phyloP scores from a whole-genome alignment of 805 yeast species.

The Zygosaccharomyces kombuchaensis region DNA sequence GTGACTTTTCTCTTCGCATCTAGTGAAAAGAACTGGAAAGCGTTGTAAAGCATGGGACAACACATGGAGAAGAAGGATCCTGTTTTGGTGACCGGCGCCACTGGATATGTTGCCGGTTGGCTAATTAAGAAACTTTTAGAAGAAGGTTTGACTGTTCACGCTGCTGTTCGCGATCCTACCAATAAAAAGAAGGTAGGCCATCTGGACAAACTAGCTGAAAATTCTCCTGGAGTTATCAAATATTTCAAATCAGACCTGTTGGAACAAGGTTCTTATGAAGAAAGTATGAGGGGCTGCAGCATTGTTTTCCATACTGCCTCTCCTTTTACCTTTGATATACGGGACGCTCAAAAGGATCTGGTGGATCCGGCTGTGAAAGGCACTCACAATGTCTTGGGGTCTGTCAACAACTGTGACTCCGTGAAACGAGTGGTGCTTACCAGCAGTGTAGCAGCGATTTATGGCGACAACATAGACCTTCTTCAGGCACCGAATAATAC shows the following conservation, averaged over 20 bases:
- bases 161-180: conserved; percentile 40
- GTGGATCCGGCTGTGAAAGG: conserved; percentile 53
- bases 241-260: conserved; percentile 37
- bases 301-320: conserved; percentile 49
- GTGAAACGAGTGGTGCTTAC: conserved; percentile 49
- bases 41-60: background rate
- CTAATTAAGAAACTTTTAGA: conserved; percentile 40
- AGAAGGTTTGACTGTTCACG: conserved; percentile 41
- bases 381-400: conserved; percentile 42
- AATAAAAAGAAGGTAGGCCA: conserved; percentile 40
- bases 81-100: conserved; percentile 49
- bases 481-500: background rate
- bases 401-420: conserved; percentile 38
- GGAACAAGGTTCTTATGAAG: conserved; percentile 42
- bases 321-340: conserved; percentile 36
- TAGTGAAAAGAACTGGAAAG: too few relatives aligned
- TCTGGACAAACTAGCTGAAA: conserved; percentile 31
- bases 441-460: conserved; percentile 49
- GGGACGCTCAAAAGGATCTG: conserved; percentile 44
- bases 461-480: background rate
- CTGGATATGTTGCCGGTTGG: conserved; percentile 51
- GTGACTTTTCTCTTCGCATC: too few relatives aligned
- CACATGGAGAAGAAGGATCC: background rate
- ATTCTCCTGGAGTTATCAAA: conserved; percentile 24
- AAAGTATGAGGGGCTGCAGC: conserved; percentile 40